Base-by-base conservation (phyloP, 208 protist species). In the Porcisia deanei region DNA sequence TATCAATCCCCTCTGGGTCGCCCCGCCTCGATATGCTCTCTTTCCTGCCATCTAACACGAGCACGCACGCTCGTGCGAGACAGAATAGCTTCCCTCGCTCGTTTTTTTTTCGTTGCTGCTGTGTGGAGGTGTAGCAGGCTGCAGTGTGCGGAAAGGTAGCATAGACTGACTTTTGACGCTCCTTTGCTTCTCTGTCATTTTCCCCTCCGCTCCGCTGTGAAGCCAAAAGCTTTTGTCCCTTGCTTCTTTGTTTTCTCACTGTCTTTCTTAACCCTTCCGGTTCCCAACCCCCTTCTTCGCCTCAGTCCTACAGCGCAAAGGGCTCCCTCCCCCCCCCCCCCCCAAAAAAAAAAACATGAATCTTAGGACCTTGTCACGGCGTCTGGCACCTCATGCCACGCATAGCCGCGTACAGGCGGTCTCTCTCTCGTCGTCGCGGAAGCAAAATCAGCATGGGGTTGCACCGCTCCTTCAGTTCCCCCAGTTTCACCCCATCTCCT, bases 401-500 rank as follows among this genome's bases (percentile, higher is more conserved):
- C 61, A 76, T 41, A 14, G 71, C 58, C 12, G 55, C 20, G 45
- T 55, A 14, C 22, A 45, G 43, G 52, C 22, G 22, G 22, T 49
- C 3, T 34, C 49, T 63, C 41, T 47, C 53, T 34, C 25, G 2
- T n/a, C 53, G 54, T 30, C 10, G 18, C 7, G n/a, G 53, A 22
- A 16, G 49, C n/a, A 57, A 30, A 7, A 54, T 55, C 68, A 22
- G n/a, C 34, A 45, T 47, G 18, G 34, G 37, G 10, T 53, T 54
- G 25, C 57, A 20, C 72, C 77, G 34, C 77, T 82, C 0, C 71
- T 82, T 22, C 72, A 82, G 67, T 77, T 87, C 8, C 82, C 88
- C 2, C 61, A 73, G 25, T 93, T 95, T 65, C 86, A 81, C 25
- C 87, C 91, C 22, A 61, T 84, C 12, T 80, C 79, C 0, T 95